Conservation (phyloP, 2,329 filamentous ascomycete genomes). For the Colletotrichum musicola region DNA sequence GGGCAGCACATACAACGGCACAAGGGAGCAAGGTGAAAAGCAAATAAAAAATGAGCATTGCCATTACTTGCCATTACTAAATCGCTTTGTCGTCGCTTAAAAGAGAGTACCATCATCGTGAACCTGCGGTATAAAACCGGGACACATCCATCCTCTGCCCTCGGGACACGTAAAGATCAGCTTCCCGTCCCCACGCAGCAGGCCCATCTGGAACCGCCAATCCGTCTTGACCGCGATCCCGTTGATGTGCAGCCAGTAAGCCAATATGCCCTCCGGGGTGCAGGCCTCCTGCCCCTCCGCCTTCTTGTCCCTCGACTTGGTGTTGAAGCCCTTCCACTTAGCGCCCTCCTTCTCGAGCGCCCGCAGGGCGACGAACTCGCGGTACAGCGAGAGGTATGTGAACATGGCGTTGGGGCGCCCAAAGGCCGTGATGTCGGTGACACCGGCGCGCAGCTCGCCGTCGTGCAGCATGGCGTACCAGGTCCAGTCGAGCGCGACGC, state of each 20-base stretch:
- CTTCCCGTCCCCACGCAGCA: constrained; percentile 36
- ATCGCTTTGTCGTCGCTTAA: not conserved
- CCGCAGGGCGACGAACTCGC: constrained; percentile 37
- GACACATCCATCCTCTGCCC: constrained; percentile 35
- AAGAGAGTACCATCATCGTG: constrained; percentile 36
- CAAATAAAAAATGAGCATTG: not conserved
- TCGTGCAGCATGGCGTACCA: constrained; percentile 42
- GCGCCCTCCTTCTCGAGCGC: constrained; percentile 32
- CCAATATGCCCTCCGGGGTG: constrained; percentile 39
- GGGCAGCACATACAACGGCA: not conserved
- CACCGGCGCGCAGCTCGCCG: constrained; percentile 39
- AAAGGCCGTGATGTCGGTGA: constrained; percentile 42
- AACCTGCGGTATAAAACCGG: constrained; percentile 35
- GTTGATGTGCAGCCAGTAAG: constrained; percentile 40
- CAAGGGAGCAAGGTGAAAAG: too few species aligned
- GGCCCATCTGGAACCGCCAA: constrained; percentile 41
- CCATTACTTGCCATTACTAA: not conserved
- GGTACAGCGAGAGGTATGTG: constrained; percentile 39
- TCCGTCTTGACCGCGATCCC: constrained; percentile 41
- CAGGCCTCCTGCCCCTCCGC: constrained; percentile 35
- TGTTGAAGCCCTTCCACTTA: constrained; percentile 40
- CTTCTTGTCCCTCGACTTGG: constrained; percentile 35
- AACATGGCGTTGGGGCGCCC: constrained; percentile 40
- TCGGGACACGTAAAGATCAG: constrained; percentile 40
- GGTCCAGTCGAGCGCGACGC: constrained; percentile 41